These are phyloP conservation scores for Trypanosoma scelopori DNA, from an alignment of 208 protist genomes.

Conservation along the genomic window DNA sequence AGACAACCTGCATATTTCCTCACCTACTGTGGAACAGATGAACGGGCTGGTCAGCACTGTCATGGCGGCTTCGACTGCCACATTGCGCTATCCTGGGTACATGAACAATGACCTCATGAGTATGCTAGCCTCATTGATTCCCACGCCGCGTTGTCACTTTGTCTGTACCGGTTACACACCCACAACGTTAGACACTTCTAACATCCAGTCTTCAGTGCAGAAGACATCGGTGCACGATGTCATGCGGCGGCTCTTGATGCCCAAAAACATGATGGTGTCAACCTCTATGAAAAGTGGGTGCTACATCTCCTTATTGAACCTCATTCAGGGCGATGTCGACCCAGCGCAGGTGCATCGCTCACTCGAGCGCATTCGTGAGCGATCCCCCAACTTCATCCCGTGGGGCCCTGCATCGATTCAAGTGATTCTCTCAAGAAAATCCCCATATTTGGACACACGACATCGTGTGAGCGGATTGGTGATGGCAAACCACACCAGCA, in stretches of 20 bases:
- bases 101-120: slow-evolving; percentile 98
- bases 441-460: slow-evolving; percentile 95
- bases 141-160: slow-evolving; percentile 99
- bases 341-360: slow-evolving; percentile 98
- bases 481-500: slow-evolving; percentile 99
- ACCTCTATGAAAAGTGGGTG: slow-evolving; percentile 92
- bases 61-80: slow-evolving; percentile 99
- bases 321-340: slow-evolving; percentile 99
- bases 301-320: slow-evolving; percentile 99
- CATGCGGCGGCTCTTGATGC: slow-evolving; percentile 99
- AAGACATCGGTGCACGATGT: slow-evolving; percentile 99
- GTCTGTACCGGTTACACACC: slow-evolving; percentile 99
- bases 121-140: slow-evolving; percentile 98
- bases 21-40: slow-evolving; percentile 96
- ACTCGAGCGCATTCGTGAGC: slow-evolving; percentile 98
- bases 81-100: slow-evolving; percentile 98
- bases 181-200: slow-evolving; percentile 90
- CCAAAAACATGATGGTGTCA: slow-evolving; percentile 99
- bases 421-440: slow-evolving; percentile 94
- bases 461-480: slow-evolving; percentile 99
- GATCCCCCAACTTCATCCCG: slow-evolving; percentile 98
- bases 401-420: slow-evolving; percentile 98
- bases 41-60: slow-evolving; percentile 99
- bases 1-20: slow-evolving; percentile 95
- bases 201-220: slow-evolving; percentile 90